phyloP scores from a whole-genome alignment of 208 protist genomes.

The Crithidia thermophila region DNA sequence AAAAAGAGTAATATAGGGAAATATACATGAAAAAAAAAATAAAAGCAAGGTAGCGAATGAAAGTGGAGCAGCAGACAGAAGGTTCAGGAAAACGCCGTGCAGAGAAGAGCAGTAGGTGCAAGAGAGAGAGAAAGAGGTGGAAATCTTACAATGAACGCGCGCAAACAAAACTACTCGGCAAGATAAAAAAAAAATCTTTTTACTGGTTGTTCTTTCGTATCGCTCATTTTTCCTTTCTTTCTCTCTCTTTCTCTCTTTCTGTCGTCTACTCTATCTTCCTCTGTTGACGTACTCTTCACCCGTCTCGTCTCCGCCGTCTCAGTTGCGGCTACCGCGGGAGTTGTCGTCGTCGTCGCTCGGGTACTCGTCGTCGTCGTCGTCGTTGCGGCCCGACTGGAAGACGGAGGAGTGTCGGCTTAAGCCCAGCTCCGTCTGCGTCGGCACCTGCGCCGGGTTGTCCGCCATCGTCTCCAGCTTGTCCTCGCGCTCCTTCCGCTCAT shows the following conservation, averaged over 20 bases:
- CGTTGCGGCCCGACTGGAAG: not conserved
- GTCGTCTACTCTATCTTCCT: not conserved
- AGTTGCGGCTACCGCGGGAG: slow-evolving; percentile 11
- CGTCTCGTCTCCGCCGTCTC: not conserved
- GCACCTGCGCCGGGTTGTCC: slow-evolving; percentile 53
- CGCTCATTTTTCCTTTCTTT: not conserved
- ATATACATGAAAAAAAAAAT: not conserved
- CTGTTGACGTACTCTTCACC: not conserved
- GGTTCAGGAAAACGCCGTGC: no score
- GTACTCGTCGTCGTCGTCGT: slow-evolving; percentile 4
- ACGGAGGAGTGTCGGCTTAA: slow-evolving; percentile 33
- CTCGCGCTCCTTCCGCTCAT: slow-evolving; percentile 36
- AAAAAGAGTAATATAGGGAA: not conserved
- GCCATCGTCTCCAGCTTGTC: slow-evolving; percentile 30
- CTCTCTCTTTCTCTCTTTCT: not conserved
- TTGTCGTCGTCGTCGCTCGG: slow-evolving; percentile 25
- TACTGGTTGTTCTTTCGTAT: not conserved
- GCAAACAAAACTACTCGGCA: not conserved
- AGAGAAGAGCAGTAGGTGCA: no score
- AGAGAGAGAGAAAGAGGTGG: not conserved
- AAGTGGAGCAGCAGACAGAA: not conserved
- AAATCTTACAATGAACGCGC: not conserved
- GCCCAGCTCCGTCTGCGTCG: slow-evolving; percentile 60
- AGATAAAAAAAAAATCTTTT: slow-evolving; percentile 6
- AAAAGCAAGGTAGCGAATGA: not conserved